A percentile compares a stretch with the other conserved stretches of the same genome.
These are phyloP conservation scores for Margaritispora aquatica DNA, from an alignment of 495 filamentous ascomycete genomes.

Conservation along the genomic window DNA sequence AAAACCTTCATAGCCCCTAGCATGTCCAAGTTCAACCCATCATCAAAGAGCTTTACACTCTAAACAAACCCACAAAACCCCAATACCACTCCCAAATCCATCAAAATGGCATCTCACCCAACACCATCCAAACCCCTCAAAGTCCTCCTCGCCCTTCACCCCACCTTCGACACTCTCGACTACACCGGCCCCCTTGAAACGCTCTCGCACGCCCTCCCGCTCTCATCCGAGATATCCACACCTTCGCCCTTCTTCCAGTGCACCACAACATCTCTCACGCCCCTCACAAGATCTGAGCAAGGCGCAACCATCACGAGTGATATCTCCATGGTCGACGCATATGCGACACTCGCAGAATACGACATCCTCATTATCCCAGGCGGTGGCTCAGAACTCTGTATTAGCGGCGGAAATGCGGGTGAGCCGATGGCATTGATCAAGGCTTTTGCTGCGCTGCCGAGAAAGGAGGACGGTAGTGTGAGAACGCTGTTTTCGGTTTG, in stretches of 20 bases:
- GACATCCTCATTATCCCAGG: conserved; percentile 68
- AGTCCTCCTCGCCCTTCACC: conserved; percentile 22
- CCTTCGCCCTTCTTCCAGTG: conserved; percentile 54
- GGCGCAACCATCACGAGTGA: conserved; percentile 69
- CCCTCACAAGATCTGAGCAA: conserved; percentile 54
- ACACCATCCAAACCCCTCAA: conserved; percentile 15
- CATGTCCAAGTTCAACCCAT: too few species aligned
- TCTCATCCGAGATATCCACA: conserved; percentile 25
- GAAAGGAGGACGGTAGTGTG: conserved; percentile 50
- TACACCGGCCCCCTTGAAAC: conserved; percentile 63
- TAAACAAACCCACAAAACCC: not conserved
- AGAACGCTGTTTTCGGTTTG: conserved; percentile 68
- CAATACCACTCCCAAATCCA: not conserved
- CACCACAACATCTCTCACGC: conserved; percentile 54
- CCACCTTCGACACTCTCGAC: conserved; percentile 49
- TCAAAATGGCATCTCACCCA: conserved; percentile 7
- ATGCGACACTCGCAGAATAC: conserved; percentile 55
- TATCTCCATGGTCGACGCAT: conserved; percentile 56
- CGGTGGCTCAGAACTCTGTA: conserved; percentile 41
- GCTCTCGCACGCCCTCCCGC: conserved; percentile 28
- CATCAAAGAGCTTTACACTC: too few species aligned
- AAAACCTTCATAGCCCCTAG: too few species aligned
- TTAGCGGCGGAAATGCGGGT: conserved; percentile 38
- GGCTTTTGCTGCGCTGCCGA: conserved; percentile 58
- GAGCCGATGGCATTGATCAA: conserved; percentile 58